Evolutionary conservation across 2,329 filamentous ascomycete species (phyloP).

Genomic region (Epichloe bromicola): DNA sequence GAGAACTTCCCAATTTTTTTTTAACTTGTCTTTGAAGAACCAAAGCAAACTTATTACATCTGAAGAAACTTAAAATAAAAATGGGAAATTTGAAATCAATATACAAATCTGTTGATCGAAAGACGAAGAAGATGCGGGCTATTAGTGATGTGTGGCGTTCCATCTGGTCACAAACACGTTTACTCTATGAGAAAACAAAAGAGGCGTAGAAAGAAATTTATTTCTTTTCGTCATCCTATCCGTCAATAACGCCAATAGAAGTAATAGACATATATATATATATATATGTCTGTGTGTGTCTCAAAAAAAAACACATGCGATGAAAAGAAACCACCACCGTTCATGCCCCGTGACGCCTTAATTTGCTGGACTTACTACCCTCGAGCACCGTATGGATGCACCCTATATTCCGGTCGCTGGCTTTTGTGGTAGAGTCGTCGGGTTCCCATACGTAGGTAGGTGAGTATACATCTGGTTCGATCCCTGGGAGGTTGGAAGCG

Average conservation of each 20-base stretch:
- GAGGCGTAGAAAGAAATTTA: background rate
- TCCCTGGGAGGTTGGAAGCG: constrained; percentile 27
- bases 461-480: constrained; percentile 36
- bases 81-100: background rate
- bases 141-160: constrained; percentile 7
- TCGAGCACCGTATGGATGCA: constrained; percentile 18
- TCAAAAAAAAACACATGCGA: background rate
- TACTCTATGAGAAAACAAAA: background rate
- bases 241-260: constrained; percentile 24
- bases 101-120: constrained; percentile 13
- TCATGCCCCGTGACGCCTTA: constrained; percentile 22
- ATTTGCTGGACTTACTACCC: constrained; percentile 10
- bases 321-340: constrained; percentile 14
- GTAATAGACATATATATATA: background rate
- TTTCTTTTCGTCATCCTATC: constrained; percentile 17
- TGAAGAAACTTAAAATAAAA: background rate
- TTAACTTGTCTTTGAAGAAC: constrained; percentile 15
- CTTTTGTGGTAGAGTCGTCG: constrained; percentile 46
- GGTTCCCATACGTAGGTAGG: constrained; percentile 45
- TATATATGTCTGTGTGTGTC: background rate
- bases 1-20: constrained; percentile 6
- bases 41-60: constrained; percentile 13
- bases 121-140: constrained; percentile 10
- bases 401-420: constrained; percentile 35
- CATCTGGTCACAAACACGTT: constrained; percentile 2